These are phyloP conservation scores for Yamadazyma dendronema DNA, from an alignment of 1,139 yeast genomes.

Conservation along the genomic window DNA sequence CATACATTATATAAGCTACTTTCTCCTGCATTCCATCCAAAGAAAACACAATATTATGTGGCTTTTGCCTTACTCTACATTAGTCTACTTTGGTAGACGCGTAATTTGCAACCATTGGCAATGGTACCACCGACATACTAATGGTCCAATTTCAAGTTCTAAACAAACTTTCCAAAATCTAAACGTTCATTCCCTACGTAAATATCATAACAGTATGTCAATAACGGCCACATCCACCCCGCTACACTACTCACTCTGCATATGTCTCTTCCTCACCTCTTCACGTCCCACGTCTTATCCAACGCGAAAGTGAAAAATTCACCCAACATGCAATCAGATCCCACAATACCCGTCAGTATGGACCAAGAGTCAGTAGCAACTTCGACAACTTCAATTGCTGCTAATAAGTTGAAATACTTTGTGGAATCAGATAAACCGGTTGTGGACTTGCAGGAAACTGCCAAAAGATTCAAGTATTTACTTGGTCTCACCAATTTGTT, in stretches of 20 bases:
- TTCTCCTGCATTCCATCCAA: too few relatives aligned
- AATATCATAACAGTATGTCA: not conserved
- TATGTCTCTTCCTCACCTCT: too few relatives aligned
- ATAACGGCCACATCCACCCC: too few relatives aligned
- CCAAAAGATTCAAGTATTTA: constrained; percentile 62
- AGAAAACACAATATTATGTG: too few relatives aligned
- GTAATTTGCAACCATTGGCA: not conserved
- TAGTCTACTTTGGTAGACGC: too few relatives aligned
- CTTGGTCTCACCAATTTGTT: constrained; percentile 67
- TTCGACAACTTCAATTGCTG: too few relatives aligned
- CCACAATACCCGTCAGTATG: too few relatives aligned
- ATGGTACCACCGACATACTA: too few relatives aligned
- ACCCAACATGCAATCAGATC: not conserved
- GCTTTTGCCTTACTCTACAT: too few relatives aligned
- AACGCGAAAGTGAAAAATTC: not conserved
- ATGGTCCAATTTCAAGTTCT: not conserved
- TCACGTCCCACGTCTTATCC: not conserved
- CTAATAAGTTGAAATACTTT: constrained; percentile 35
- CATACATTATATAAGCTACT: too few relatives aligned
- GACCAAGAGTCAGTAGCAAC: too few relatives aligned
- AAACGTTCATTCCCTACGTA: not conserved
- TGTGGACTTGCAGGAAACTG: constrained; percentile 53
- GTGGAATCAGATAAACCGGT: constrained; percentile 46
- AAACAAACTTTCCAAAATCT: not conserved
- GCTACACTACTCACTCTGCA: too few relatives aligned